These are phyloP conservation scores for Vitis riparia DNA, from an alignment of 164 flowering plant genomes.

Conservation along the genomic window DNA sequence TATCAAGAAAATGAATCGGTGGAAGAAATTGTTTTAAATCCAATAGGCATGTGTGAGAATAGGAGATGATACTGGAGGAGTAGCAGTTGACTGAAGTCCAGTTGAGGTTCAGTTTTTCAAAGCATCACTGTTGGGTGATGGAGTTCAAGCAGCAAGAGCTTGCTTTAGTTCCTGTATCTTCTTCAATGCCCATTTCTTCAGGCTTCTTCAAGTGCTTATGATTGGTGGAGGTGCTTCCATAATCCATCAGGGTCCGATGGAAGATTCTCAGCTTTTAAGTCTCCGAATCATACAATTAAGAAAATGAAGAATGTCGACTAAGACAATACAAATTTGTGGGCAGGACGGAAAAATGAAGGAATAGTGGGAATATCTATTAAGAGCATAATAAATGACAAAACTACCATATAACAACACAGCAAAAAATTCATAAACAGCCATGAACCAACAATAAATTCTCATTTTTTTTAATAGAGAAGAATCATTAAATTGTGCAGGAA, in stretches of 20 bases:
- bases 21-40: background rate
- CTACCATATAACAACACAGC: too few species aligned
- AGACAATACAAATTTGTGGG: background rate
- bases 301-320: background rate
- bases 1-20: background rate
- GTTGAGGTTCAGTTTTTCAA: slow-evolving; percentile 36
- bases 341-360: background rate
- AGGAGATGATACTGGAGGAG: slow-evolving; percentile 43
- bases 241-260: slow-evolving; percentile 77
- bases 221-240: slow-evolving; percentile 91
- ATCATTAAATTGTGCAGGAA: too few species aligned
- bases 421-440: too few species aligned
- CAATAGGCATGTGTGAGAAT: too few species aligned
- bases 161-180: slow-evolving; percentile 93
- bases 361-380: background rate
- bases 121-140: slow-evolving; percentile 60
- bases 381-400: too few species aligned
- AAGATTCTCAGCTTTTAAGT: slow-evolving; percentile 96
- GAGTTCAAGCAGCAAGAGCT: slow-evolving; percentile 59
- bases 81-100: slow-evolving; percentile 28
- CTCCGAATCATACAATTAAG: slow-evolving; percentile 41
- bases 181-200: slow-evolving; percentile 99
- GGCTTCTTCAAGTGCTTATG: slow-evolving; percentile 93
- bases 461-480: too few species aligned
- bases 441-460: too few species aligned